Percentiles rank a stretch among this genome's conserved stretches.
These are phyloP conservation scores for Davidsoniella australis DNA, from an alignment of 2,329 filamentous ascomycete species.

Conservation along the genomic window DNA sequence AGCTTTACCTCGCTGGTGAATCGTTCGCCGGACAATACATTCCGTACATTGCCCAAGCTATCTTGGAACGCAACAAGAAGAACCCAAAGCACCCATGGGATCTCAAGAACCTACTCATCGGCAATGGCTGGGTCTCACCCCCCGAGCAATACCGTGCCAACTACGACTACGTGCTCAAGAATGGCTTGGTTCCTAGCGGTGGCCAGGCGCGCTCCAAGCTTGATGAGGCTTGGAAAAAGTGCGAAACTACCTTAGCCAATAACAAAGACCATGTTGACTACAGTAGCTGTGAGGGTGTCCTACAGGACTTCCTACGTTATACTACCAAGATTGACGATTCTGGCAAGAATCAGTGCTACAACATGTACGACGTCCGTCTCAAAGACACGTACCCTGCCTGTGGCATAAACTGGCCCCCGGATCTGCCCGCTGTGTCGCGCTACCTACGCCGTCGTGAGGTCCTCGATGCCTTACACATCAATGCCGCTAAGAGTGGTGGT, in stretches of 20 bases:
- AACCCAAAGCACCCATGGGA: slow-evolving; percentile 43
- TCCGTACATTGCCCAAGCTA: slow-evolving; percentile 84
- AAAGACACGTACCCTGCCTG: slow-evolving; percentile 67
- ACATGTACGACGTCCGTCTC: slow-evolving; percentile 94
- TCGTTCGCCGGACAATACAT: slow-evolving; percentile 93
- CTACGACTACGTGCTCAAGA: slow-evolving; percentile 56
- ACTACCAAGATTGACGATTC: slow-evolving; percentile 32
- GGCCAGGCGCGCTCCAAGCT: slow-evolving; percentile 37
- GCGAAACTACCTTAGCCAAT: slow-evolving; percentile 41
- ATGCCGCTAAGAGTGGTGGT: slow-evolving; percentile 62
- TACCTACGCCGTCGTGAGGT: slow-evolving; percentile 79
- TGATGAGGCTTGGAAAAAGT: slow-evolving; percentile 51
- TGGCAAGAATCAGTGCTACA: slow-evolving; percentile 48
- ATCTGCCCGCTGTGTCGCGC: slow-evolving; percentile 58
- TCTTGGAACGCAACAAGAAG: slow-evolving; percentile 72
- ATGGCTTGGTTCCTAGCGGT: slow-evolving; percentile 34
- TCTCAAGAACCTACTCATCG: slow-evolving; percentile 72
- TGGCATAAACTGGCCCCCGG: slow-evolving; percentile 96
- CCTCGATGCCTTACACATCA: slow-evolving; percentile 62
- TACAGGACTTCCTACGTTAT: slow-evolving; percentile 52
- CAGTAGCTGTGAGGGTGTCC: slow-evolving; percentile 54
- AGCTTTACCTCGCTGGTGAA: slow-evolving; percentile 92
- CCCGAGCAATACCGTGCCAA: slow-evolving; percentile 81
- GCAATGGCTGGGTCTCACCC: slow-evolving; percentile 94
- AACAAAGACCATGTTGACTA: slow-evolving; percentile 44